Conservation (phyloP, 305 asterid species). For the Fraxinus sp. region DNA sequence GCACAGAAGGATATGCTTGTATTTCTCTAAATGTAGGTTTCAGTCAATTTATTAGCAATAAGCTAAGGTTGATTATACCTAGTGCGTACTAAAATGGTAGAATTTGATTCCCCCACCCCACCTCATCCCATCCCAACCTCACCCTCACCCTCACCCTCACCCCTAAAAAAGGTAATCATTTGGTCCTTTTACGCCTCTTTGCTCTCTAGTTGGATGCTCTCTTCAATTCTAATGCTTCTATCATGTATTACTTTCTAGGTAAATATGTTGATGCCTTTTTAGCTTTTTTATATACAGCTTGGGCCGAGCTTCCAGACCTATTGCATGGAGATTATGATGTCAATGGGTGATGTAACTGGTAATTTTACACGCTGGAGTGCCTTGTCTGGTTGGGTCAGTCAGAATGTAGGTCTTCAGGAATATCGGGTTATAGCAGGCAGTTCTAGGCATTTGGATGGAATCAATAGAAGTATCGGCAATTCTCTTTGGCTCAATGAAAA, state of each 20-base stretch:
- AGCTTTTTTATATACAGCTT: constrained; percentile 43
- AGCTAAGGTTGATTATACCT: background rate
- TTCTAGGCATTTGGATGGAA: constrained; percentile 38
- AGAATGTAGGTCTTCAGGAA: constrained; percentile 35
- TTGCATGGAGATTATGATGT: constrained; percentile 52
- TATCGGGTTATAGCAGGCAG: constrained; percentile 25
- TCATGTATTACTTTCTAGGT: background rate
- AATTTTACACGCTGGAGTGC: constrained; percentile 11
- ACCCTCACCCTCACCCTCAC: background rate
- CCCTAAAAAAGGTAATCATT: background rate
- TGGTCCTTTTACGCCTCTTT: background rate
- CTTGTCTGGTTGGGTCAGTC: constrained; percentile 57
- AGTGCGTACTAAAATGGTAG: background rate
- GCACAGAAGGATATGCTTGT: background rate
- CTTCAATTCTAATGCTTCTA: background rate
- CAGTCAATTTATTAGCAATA: background rate
- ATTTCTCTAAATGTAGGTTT: background rate
- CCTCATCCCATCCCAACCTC: background rate
- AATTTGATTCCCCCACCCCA: background rate
- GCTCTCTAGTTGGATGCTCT: background rate
- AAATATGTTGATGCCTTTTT: background rate
- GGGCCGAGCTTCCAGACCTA: constrained; percentile 73
- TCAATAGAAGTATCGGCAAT: constrained; percentile 31
- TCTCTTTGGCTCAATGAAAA: constrained; percentile 39
- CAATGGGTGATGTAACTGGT: constrained; percentile 45